phyloP scores from a whole-genome alignment of 768 basidiomycete species.

The Leccinum broughii region DNA sequence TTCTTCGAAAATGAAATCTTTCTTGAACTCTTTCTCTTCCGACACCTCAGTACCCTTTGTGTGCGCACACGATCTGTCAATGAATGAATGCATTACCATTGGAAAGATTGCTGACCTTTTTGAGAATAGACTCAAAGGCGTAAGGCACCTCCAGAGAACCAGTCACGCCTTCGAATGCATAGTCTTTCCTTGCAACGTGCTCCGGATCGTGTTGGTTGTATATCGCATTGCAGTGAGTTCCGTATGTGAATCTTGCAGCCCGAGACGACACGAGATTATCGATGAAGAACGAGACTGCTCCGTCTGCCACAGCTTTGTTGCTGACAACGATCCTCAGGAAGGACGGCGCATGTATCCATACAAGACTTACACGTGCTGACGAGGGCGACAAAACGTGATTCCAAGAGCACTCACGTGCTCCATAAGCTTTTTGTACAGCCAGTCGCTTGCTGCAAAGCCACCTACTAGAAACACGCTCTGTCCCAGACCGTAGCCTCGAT shows the following conservation, averaged over 20 bases:
- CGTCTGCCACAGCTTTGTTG: constrained; percentile 19
- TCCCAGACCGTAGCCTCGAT: neutral
- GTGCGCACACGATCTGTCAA: neutral
- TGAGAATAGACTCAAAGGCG: constrained; percentile 14
- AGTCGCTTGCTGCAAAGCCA: constrained; percentile 18
- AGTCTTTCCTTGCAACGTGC: constrained; percentile 6
- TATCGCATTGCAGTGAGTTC: constrained; percentile 15
- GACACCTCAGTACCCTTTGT: constrained; percentile 14
- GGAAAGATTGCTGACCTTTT: constrained; percentile 1
- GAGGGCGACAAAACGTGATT: constrained; percentile 12
- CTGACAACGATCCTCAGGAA: neutral
- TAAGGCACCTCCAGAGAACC: constrained; percentile 11
- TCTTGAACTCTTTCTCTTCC: constrained; percentile 18
- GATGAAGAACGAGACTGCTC: constrained; percentile 13
- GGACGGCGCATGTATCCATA: neutral
- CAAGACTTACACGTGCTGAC: constrained; percentile 16
- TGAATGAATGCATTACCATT: neutral
- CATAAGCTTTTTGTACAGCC: constrained; percentile 12
- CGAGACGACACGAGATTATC: constrained; percentile 16
- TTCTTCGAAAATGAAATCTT: constrained; percentile 15
- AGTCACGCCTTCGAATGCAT: constrained; percentile 11
- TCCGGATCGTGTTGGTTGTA: constrained; percentile 12
- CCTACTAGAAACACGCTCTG: constrained; percentile 16
- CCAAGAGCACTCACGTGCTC: constrained; percentile 11
- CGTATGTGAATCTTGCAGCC: constrained; percentile 13